Conservation (phyloP, 495 filamentous ascomycete species). For the Trichocladium antarcticum region DNA sequence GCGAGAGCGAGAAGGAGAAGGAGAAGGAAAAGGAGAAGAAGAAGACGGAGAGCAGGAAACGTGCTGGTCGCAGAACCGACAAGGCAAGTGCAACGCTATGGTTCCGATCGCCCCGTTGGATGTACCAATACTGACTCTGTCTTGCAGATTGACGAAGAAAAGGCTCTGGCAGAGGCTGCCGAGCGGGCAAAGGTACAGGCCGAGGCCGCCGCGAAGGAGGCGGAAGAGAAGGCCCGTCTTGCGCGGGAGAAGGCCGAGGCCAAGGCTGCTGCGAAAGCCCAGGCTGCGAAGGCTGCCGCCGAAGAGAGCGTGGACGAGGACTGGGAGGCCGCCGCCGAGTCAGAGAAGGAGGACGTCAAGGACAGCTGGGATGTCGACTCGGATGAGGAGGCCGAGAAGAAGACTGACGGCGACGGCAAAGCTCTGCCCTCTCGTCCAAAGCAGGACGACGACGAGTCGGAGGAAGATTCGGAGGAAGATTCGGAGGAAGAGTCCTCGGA, state of each 20-base stretch:
- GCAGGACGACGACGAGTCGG: constrained; percentile 4
- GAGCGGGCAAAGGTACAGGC: constrained; percentile 54
- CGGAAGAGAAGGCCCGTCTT: constrained; percentile 40
- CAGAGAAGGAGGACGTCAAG: constrained; percentile 63
- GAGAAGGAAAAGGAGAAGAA: constrained; percentile 48
- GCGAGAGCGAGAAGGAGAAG: constrained; percentile 50
- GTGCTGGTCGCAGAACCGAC: constrained; percentile 44
- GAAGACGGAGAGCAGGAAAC: constrained; percentile 61
- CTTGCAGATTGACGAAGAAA: constrained; percentile 49
- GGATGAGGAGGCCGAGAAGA: constrained; percentile 55
- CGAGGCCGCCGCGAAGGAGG: constrained; percentile 52
- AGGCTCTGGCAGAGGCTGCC: constrained; percentile 58
- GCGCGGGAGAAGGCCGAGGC: constrained; percentile 42
- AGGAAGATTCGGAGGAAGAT: constrained; percentile 25
- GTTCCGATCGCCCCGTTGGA: neutral
- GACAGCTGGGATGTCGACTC: constrained; percentile 89
- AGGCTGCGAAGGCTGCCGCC: constrained; percentile 40
- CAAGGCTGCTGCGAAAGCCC: constrained; percentile 47
- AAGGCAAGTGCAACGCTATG: constrained; percentile 40
- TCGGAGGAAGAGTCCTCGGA: constrained; percentile 47
- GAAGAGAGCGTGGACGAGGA: constrained; percentile 60
- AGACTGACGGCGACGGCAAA: constrained; percentile 23
- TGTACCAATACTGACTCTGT: neutral
- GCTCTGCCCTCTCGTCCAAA: constrained; percentile 30
- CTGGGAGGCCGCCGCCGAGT: constrained; percentile 79